Evolutionary conservation across 2,329 filamentous ascomycete genomes (phyloP).

Genomic region (Bipolaris victoriae): DNA sequence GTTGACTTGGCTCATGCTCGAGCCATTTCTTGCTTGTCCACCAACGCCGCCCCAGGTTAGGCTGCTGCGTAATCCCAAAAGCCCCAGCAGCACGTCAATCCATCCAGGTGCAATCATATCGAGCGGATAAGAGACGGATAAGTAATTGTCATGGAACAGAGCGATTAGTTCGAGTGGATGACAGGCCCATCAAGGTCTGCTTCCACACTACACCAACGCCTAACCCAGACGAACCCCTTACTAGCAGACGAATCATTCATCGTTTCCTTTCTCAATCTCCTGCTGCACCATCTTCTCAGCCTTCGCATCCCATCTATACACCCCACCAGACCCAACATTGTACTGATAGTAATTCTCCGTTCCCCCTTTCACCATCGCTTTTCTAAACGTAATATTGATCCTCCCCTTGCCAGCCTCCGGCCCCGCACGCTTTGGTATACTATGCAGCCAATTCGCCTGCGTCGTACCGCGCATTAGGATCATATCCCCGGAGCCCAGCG

Average conservation of each 20-base stretch:
- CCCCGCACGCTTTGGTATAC: slow-evolving; percentile 75
- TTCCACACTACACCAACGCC: no score
- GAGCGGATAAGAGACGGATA: no score
- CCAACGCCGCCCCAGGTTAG: background rate
- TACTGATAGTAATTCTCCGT: slow-evolving; percentile 87
- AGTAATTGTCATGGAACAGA: background rate
- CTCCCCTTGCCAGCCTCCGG: slow-evolving; percentile 66
- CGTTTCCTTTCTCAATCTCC: background rate
- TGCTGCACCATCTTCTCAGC: slow-evolving; percentile 57
- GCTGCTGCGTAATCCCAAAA: no score
- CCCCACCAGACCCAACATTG: slow-evolving; percentile 73
- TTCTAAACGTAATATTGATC: slow-evolving; percentile 78
- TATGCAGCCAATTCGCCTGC: slow-evolving; percentile 76
- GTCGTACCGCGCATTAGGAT: slow-evolving; percentile 76
- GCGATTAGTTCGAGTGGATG: background rate
- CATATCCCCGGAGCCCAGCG: slow-evolving; percentile 74
- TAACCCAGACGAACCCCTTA: background rate
- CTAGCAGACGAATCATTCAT: background rate
- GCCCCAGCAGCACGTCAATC: background rate
- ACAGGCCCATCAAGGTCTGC: background rate
- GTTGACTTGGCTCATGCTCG: slow-evolving; percentile 7
- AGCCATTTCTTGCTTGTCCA: background rate
- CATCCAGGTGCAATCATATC: background rate
- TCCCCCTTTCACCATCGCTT: slow-evolving; percentile 71
- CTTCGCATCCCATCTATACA: slow-evolving; percentile 70